Base-by-base conservation (phyloP, 768 basidiomycete species). In the Leccinum barrowsii region DNA sequence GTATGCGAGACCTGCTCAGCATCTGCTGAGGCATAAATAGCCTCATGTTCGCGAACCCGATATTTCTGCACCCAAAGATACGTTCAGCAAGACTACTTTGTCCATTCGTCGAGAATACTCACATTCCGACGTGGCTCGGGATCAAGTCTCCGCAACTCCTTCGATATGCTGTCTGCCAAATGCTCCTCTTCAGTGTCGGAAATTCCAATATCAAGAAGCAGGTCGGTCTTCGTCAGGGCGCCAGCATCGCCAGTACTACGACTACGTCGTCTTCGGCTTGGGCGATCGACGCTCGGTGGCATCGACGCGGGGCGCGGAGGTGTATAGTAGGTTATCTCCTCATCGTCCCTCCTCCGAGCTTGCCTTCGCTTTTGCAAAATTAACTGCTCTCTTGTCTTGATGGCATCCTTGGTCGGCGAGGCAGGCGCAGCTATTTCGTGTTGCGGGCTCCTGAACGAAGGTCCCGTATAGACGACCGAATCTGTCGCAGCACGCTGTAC, bases 11-110 rank as follows among this genome's bases (percentile, higher is more conserved):
- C 78, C 59, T 83, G 83, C 66, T 92, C 89, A 11, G 75, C 73
- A 28, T 87, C 89, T 8, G 87, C 85, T 21, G 86, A 85, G 8
- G 94, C 93, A 64, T 90, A 91, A 37, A 96, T 92, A 15, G 84
- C 88, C 64, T 85, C 83, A 34, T 81, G 88, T 71, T 95, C 87
- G 26, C 87, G 85, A 48, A 98, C 79, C 32, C 85, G 87, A 70
- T 98, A 98, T 69, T 83, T 87, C 80, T 91, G 75, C 68, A 50
- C 51, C 53, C 54, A 50, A 55, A 21, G 24, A 55, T 34, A 30
- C 56, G 24, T 22, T 52, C 44, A 62, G 57, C 32, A 28, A 64
- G 6, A 47, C 47, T 42, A 12, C 19, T 3, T 30, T 34, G 28
- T 22, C 5, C 34, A 30, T 34, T 47, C 22, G 1, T 67, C 35